A percentile compares a stretch with the other conserved stretches of the same genome.
These are phyloP conservation scores for Ostreobium quekettii DNA, from an alignment of 139 green algal species.

Conservation along the genomic window DNA sequence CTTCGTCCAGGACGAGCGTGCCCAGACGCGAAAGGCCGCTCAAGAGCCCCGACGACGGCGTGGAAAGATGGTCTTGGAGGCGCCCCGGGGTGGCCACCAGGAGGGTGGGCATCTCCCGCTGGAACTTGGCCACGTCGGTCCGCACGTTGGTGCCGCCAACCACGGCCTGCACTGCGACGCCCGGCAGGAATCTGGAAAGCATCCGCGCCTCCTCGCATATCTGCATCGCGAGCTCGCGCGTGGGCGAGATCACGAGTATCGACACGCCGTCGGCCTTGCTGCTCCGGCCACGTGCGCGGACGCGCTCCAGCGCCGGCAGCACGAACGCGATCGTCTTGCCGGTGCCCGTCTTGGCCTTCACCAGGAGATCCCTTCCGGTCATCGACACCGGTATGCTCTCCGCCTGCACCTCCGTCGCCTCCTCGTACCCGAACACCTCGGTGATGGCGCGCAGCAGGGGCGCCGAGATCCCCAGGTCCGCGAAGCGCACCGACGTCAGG, in stretches of 20 bases:
- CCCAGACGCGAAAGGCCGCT: conserved; percentile 46
- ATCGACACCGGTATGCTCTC: conserved; percentile 86
- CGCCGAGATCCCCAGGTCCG: background rate
- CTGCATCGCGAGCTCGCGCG: conserved; percentile 91
- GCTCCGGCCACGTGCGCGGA: conserved; percentile 81
- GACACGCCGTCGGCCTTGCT: conserved; percentile 73
- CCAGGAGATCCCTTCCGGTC: conserved; percentile 85
- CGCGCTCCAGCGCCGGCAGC: conserved; percentile 83
- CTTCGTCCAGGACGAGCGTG: conserved; percentile 33
- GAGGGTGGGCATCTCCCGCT: background rate
- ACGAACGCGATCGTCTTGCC: conserved; percentile 98
- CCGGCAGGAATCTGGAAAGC: background rate
- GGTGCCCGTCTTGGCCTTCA: conserved; percentile 87
- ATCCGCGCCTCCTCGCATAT: conserved; percentile 4
- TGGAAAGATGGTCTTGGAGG: conserved; percentile 72
- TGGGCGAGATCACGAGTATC: conserved; percentile 86
- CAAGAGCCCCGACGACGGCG: background rate
- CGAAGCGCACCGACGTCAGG: background rate
- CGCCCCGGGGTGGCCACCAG: conserved; percentile 11
- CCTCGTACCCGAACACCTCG: conserved; percentile 63
- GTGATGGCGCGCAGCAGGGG: conserved; percentile 21
- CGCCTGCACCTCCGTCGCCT: conserved; percentile 95
- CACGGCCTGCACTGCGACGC: background rate
- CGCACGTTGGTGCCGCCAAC: background rate
- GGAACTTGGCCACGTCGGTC: background rate